phyloP scores from a whole-genome alignment of 2,329 filamentous ascomycete species.

The Arthrinium puccinioides region DNA sequence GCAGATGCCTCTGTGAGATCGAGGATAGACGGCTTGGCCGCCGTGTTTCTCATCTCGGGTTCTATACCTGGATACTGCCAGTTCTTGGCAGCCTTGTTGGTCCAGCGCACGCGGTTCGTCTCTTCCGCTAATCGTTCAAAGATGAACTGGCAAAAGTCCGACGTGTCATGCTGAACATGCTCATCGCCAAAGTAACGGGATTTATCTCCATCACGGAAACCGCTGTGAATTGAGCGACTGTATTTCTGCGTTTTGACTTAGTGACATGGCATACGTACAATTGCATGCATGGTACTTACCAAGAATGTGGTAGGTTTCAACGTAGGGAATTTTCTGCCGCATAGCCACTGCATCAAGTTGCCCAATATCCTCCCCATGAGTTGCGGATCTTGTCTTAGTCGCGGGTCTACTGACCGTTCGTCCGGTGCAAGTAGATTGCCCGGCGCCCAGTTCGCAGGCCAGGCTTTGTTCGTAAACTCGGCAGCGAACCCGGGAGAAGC shows the following conservation, averaged over 20 bases:
- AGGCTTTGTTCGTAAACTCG: slow-evolving; percentile 51
- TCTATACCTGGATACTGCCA: slow-evolving; percentile 6
- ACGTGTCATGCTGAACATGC: slow-evolving; percentile 77
- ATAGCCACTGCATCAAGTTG: slow-evolving; percentile 52
- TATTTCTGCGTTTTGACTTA: slow-evolving; percentile 45
- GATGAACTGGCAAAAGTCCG: slow-evolving; percentile 82
- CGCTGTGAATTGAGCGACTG: slow-evolving; percentile 52
- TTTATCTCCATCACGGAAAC: slow-evolving; percentile 10
- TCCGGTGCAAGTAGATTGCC: too few relatives aligned
- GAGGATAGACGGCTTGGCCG: not conserved
- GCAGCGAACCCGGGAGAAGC: slow-evolving; percentile 63
- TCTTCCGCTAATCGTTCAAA: slow-evolving; percentile 80
- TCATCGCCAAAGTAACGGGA: slow-evolving; percentile 54
- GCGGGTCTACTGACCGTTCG: too few relatives aligned
- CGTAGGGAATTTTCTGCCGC: slow-evolving; percentile 37
- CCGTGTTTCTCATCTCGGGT: slow-evolving; percentile 20
- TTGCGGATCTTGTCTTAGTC: slow-evolving; percentile 41
- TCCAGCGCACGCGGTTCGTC: slow-evolving; percentile 55
- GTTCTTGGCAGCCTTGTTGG: slow-evolving; percentile 13
- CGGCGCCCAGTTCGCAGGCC: slow-evolving; percentile 62
- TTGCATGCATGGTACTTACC: slow-evolving; percentile 44
- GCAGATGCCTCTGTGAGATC: slow-evolving; percentile 62
- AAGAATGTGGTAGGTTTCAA: slow-evolving; percentile 51
- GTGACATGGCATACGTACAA: slow-evolving; percentile 8
- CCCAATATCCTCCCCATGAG: slow-evolving; percentile 53